Evolutionary conservation across 1,139 yeast species (phyloP).

Genomic region (Kodamaea derodonti): DNA sequence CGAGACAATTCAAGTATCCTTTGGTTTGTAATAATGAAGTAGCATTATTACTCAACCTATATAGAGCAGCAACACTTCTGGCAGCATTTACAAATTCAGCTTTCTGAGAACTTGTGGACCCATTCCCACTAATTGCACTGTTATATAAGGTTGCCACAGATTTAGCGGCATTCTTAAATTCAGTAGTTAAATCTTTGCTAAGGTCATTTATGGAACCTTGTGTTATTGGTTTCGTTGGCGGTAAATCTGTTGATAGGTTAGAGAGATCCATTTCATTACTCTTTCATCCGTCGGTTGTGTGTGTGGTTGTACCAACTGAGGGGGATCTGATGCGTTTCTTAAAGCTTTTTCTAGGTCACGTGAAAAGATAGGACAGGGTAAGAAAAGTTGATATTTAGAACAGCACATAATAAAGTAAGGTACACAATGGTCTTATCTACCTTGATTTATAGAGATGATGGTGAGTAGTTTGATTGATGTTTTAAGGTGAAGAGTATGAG

Average conservation of each 20-base stretch:
- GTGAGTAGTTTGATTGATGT: constrained; percentile 33
- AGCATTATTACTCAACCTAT: constrained; percentile 49
- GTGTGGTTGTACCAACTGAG: too few species aligned
- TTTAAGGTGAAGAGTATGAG: too few species aligned
- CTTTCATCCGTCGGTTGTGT: too few species aligned
- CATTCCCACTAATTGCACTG: constrained; percentile 17
- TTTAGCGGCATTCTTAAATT: constrained; percentile 45
- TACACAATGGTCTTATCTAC: constrained; percentile 64
- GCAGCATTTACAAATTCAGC: constrained; percentile 62
- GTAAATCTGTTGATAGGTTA: constrained; percentile 48
- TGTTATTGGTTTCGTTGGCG: constrained; percentile 43
- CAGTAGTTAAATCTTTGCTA: constrained; percentile 38
- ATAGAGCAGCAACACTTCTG: constrained; percentile 58
- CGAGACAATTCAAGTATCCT: constrained; percentile 56
- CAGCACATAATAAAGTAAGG: constrained; percentile 1
- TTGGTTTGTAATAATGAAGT: constrained; percentile 39
- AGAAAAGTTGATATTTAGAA: constrained; percentile 1
- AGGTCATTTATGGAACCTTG: constrained; percentile 42
- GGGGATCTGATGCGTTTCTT: too few species aligned
- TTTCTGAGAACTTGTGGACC: constrained; percentile 18
- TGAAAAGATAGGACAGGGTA: neutral
- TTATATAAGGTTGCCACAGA: constrained; percentile 43
- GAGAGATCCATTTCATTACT: constrained; percentile 52
- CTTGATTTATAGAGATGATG: constrained; percentile 66
- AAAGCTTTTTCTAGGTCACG: neutral